These are phyloP conservation scores for Solanum pennellii DNA, from an alignment of 257 asterid species.

Conservation along the genomic window DNA sequence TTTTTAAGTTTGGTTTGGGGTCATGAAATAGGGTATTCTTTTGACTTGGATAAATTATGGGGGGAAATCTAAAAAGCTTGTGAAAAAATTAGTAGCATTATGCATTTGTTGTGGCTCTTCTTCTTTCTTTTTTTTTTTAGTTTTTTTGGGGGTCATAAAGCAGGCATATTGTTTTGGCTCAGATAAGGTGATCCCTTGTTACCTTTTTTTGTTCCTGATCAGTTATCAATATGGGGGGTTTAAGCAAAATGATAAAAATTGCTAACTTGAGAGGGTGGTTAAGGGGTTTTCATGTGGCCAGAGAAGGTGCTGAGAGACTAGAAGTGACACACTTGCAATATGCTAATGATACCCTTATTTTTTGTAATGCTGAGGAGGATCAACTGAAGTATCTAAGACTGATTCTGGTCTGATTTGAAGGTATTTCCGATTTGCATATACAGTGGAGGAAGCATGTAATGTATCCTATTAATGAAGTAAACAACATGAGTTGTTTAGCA, in stretches of 20 bases:
- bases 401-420: neutral
- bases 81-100: neutral
- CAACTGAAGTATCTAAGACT: neutral
- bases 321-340: neutral
- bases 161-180: neutral
- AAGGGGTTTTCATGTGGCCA: neutral
- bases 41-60: neutral
- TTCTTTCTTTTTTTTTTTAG: neutral
- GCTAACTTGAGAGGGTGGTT: neutral
- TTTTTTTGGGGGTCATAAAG: neutral
- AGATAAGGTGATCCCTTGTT: neutral
- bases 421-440: neutral
- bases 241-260: neutral
- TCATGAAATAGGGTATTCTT: neutral
- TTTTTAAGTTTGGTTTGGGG: neutral
- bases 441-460: neutral
- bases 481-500: neutral
- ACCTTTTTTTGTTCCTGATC: neutral
- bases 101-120: neutral
- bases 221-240: neutral
- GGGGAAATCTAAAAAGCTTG: neutral
- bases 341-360: neutral
- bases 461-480: neutral
- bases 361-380: neutral
- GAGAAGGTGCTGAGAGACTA: neutral